Evolutionary conservation across 805 yeast genomes (phyloP).

Genomic region (Teunomyces stri): DNA sequence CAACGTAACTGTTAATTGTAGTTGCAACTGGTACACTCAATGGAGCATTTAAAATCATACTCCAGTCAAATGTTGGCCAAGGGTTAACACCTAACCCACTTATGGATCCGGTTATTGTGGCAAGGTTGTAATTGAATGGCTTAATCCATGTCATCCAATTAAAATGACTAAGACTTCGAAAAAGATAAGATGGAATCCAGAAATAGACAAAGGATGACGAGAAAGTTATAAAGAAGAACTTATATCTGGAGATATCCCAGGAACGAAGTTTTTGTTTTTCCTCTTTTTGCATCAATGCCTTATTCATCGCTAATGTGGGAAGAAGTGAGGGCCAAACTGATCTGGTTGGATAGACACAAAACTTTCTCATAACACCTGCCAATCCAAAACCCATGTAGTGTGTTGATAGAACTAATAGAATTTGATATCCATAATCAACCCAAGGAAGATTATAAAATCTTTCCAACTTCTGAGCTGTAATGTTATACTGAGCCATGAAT

Average conservation of each 20-base stretch:
- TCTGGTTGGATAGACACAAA: constrained; percentile 48
- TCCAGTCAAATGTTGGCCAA: constrained; percentile 53
- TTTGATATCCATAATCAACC: constrained; percentile 20
- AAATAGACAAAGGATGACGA: constrained; percentile 21
- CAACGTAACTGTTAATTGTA: constrained; percentile 19
- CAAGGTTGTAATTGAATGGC: constrained; percentile 49
- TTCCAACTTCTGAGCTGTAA: constrained; percentile 20
- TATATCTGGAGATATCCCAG: constrained; percentile 28
- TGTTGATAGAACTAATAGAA: constrained; percentile 11
- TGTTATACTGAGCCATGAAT: constrained; percentile 19
- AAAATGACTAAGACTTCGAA: constrained; percentile 41
- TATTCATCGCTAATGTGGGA: constrained; percentile 30
- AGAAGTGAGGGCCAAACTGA: constrained; percentile 51
- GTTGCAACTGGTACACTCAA: constrained; percentile 23
- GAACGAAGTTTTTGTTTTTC: constrained; percentile 27
- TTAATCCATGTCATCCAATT: constrained; percentile 61
- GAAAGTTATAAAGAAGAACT: constrained; percentile 16
- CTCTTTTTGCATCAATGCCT: constrained; percentile 23
- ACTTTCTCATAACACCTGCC: constrained; percentile 18
- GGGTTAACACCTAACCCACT: constrained; percentile 55
- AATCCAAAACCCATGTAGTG: constrained; percentile 18
- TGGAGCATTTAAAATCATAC: constrained; percentile 25
- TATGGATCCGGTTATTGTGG: constrained; percentile 45
- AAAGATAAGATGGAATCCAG: constrained; percentile 47
- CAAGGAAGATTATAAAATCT: constrained; percentile 23